Evolutionary conservation across 352 stramenopile species (phyloP), one percentile per base, ranked within the genome.

Genomic region (Phytopythium helicoides): DNA sequence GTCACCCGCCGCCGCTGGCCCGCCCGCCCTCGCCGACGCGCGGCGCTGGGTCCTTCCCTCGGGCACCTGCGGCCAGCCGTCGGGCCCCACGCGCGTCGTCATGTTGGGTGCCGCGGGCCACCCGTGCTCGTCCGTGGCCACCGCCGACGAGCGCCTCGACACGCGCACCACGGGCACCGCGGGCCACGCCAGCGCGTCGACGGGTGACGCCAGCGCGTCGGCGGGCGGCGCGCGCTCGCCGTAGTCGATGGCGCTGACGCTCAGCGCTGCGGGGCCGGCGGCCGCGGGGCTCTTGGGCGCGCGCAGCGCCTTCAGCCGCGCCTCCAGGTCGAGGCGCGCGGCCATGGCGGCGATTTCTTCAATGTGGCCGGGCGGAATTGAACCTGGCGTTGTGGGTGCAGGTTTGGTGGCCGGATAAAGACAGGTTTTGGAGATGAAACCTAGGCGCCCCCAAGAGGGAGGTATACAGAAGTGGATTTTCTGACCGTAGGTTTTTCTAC

Each of bases 241-340:
- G 7, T 49, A 35, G 26, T 49, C 42, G 34, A 40, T 16, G 41
- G 40, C 38, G 35, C 3, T 45, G 54, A 18, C 54, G 48, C 31
- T 41, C 38, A 19, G 34, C 38, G 28, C 15, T 40, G 12, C 41
- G 58, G 40, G 5, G 54, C 40, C 16, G 58, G 16, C 33, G 56
- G 53, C 8, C 7, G 15, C 36, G 31, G 25, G 39, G 19, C 60
- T 58, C 47, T 71, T 74, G 19, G 64, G 51, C 16, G 70, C 62
- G 10, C 79, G 76, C 36, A 89, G 41, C 14, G 76, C 76, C 31
- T 67, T 73, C 52, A 89, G 55, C 47, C 76, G 69, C 48, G 76
- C 79, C 58, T 89, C 76, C 35, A 89, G 60, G 60, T 87, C 76
- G 42, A 82, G 50, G 8, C 71, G 71, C 10, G 19, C 52, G 3